Conservation (phyloP, 495 filamentous ascomycete genomes). For the Saxophila tyrrhenica region DNA sequence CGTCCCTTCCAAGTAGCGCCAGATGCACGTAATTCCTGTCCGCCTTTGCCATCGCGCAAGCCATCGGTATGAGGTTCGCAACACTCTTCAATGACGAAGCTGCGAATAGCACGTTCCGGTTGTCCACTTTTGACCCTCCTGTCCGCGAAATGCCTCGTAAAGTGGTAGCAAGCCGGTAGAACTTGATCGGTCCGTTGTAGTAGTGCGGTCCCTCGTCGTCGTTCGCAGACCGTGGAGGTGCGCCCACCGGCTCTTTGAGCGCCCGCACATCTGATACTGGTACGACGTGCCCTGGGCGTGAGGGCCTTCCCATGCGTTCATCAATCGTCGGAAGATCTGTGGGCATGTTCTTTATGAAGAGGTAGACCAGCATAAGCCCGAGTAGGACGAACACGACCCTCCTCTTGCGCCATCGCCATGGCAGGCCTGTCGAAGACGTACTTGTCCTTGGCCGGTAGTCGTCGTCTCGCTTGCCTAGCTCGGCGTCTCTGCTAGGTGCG, state of each 20-base stretch:
- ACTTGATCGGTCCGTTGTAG: conserved; percentile 46
- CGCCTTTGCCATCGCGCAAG: conserved; percentile 48
- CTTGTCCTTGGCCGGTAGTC: conserved; percentile 39
- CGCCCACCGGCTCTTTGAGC: conserved; percentile 21
- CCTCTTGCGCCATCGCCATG: conserved; percentile 34
- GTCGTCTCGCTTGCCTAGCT: conserved; percentile 61
- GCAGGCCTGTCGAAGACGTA: conserved; percentile 22
- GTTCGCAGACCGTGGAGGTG: conserved; percentile 14
- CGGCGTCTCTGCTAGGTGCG: conserved; percentile 39
- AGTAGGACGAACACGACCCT: conserved; percentile 33
- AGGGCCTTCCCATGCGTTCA: neutral
- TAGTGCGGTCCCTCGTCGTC: conserved; percentile 29
- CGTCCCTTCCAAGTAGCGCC: conserved; percentile 44
- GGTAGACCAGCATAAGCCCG: conserved; percentile 30
- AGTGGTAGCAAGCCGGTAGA: conserved; percentile 40
- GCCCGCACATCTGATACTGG: neutral
- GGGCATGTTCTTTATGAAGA: conserved; percentile 23
- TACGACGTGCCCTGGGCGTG: neutral
- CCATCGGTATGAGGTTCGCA: conserved; percentile 44
- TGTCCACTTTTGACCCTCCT: conserved; percentile 24
- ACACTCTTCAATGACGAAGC: conserved; percentile 46
- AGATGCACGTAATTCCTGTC: conserved; percentile 49
- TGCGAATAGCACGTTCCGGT: conserved; percentile 49
- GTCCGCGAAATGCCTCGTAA: conserved; percentile 35
- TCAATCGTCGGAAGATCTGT: conserved; percentile 1